These are phyloP conservation scores for Clarireedia hainanense DNA, from an alignment of 2,329 filamentous ascomycete genomes.

Conservation along the genomic window DNA sequence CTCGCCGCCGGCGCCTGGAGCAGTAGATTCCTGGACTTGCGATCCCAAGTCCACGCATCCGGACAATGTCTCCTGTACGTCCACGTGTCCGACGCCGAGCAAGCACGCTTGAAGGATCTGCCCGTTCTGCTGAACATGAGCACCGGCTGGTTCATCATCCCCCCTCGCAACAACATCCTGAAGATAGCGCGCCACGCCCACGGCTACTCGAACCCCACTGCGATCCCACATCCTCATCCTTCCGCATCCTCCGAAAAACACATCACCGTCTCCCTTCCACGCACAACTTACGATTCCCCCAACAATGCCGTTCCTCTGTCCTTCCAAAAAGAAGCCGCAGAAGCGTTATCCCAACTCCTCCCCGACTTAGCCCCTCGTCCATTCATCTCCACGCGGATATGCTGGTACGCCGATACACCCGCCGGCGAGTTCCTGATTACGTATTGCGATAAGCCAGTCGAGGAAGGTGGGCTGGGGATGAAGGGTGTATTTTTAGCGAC, in stretches of 20 bases:
- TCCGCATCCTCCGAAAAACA: background rate
- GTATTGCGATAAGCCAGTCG: slow-evolving; percentile 28
- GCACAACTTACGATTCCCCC: slow-evolving; percentile 18
- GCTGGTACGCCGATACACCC: slow-evolving; percentile 60
- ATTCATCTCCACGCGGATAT: slow-evolving; percentile 45
- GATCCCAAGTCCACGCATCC: slow-evolving; percentile 69
- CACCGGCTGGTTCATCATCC: slow-evolving; percentile 67
- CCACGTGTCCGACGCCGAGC: slow-evolving; percentile 63
- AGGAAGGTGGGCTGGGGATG: slow-evolving; percentile 34
- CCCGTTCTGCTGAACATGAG: slow-evolving; percentile 69
- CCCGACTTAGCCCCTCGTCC: slow-evolving; percentile 44
- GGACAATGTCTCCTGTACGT: slow-evolving; percentile 78
- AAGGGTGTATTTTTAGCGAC: slow-evolving; percentile 41
- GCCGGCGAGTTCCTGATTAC: slow-evolving; percentile 55
- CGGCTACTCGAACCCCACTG: slow-evolving; percentile 42
- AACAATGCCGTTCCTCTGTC: slow-evolving; percentile 18
- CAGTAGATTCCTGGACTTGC: slow-evolving; percentile 65
- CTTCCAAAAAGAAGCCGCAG: slow-evolving; percentile 17
- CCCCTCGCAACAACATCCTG: slow-evolving; percentile 47
- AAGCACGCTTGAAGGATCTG: slow-evolving; percentile 52
- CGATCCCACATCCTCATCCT: slow-evolving; percentile 18
- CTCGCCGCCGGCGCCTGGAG: slow-evolving; percentile 88
- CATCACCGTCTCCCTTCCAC: slow-evolving; percentile 16
- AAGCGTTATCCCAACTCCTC: slow-evolving; percentile 36
- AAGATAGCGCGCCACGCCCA: slow-evolving; percentile 55